Base-by-base conservation (phyloP, 768 basidiomycete species). In the Sporobolomyces phaffii region DNA sequence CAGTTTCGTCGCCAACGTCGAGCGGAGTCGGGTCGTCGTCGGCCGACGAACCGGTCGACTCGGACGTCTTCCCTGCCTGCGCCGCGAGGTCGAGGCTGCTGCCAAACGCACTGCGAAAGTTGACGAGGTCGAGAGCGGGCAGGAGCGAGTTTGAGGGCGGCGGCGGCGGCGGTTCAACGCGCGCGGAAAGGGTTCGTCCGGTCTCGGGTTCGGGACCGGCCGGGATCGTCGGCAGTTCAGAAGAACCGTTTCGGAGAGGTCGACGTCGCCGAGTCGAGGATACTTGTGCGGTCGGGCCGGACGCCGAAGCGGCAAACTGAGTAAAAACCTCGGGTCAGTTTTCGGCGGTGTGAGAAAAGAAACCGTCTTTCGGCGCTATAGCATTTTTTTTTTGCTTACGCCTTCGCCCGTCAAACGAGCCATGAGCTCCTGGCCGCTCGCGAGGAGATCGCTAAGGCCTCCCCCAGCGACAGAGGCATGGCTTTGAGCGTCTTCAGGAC, bases 341-440 rank as follows among this genome's bases (percentile, higher is more conserved):
- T 26, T 18, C 14, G 34, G 24, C 34, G 22, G 20, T 11, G n/a
- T n/a, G 20, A 0, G 31, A 8, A 13, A 17, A 22, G 11, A 24
- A 8, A 3, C 62, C n/a, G n/a, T n/a, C n/a, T n/a, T n/a, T n/a
- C n/a, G n/a, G n/a, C n/a, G n/a, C n/a, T n/a, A n/a, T n/a, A n/a
- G n/a, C n/a, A n/a, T n/a, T n/a, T n/a, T n/a, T n/a, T n/a, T n/a
- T n/a, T n/a, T n/a, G n/a, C 66, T 41, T 24, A 68, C 66, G 7
- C 66, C 66, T 48, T 68, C 66, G 61, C 61, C 66, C 1, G 61
- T 63, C 56, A 68, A 28, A 2, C 57, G 41, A 2, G 66, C 66
- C 61, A 59, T 53, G 24, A 68, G 34, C 36, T 68, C 57, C 36
- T 68, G 56, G 11, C 56, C 66, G 31, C 56, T 68, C 8, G 66